Percentiles rank a stretch among this genome's conserved stretches.
Conservation (phyloP, 2,329 filamentous ascomycete genomes). For the Sclerotinia spermophila region DNA sequence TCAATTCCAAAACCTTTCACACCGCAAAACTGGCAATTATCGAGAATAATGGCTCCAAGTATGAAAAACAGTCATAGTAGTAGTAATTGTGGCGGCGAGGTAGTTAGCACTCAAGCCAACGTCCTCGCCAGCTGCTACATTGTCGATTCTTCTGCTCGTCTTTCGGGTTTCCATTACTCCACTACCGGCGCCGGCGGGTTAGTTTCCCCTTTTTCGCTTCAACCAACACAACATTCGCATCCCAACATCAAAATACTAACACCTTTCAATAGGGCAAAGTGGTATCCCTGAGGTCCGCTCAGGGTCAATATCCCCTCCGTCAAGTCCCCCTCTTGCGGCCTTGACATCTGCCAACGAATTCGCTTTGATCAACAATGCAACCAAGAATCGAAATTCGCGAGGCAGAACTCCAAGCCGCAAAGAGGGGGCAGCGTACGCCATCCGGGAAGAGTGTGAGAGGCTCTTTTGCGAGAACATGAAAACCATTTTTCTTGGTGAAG, state of each 20-base stretch:
- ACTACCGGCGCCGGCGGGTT: slow-evolving; percentile 81
- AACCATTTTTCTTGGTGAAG: slow-evolving; percentile 94
- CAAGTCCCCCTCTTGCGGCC: slow-evolving; percentile 85
- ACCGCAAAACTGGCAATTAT: slow-evolving; percentile 37
- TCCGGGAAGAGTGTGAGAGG: slow-evolving; percentile 99
- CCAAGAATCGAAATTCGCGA: slow-evolving; percentile 36
- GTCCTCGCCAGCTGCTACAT: slow-evolving; percentile 91
- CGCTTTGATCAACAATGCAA: slow-evolving; percentile 53
- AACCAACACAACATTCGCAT: neutral
- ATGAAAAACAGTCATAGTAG: slow-evolving; percentile 47
- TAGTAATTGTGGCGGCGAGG: slow-evolving; percentile 69
- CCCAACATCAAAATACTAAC: slow-evolving; percentile 26
- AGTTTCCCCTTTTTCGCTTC: slow-evolving; percentile 32
- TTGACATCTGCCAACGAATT: slow-evolving; percentile 65
- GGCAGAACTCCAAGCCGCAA: slow-evolving; percentile 46
- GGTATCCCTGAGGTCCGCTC: slow-evolving; percentile 84
- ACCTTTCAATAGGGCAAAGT: slow-evolving; percentile 65
- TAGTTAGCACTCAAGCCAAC: slow-evolving; percentile 56
- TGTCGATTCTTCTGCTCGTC: slow-evolving; percentile 66
- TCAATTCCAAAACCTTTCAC: slow-evolving; percentile 16
- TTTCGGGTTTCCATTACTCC: slow-evolving; percentile 91
- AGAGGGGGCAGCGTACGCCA: slow-evolving; percentile 93
- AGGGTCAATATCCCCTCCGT: slow-evolving; percentile 68
- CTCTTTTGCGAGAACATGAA: slow-evolving; percentile 98
- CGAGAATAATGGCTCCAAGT: slow-evolving; percentile 36